Percentiles rank a stretch among this genome's conserved stretches.
phyloP scores from a whole-genome alignment of 768 basidiomycete species.

The Boletus reticuloceps region DNA sequence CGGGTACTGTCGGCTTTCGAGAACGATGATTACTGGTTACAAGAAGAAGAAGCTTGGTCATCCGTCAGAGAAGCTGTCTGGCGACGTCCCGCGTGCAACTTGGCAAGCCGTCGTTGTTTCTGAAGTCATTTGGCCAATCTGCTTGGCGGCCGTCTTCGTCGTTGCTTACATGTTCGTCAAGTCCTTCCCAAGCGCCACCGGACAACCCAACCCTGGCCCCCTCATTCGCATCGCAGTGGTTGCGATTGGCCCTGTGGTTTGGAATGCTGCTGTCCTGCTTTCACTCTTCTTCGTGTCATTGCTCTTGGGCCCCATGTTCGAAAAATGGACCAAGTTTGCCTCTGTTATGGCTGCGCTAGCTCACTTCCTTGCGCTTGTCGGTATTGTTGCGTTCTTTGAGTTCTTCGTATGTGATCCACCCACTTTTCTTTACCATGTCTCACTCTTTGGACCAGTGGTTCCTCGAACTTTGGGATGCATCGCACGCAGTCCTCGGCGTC shows the following conservation, averaged over 20 bases:
- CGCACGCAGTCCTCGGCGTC: conserved; percentile 92
- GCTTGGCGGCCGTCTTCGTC: conserved; percentile 71
- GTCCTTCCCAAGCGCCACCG: conserved; percentile 71
- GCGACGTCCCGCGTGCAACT: conserved; percentile 87
- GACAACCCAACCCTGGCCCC: conserved; percentile 71
- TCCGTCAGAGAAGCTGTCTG: conserved; percentile 95
- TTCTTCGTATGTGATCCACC: conserved; percentile 70
- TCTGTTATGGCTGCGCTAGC: conserved; percentile 92
- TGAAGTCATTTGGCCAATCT: conserved; percentile 81
- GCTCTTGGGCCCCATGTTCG: conserved; percentile 88
- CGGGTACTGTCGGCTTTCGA: conserved; percentile 94
- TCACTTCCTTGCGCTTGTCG: conserved; percentile 78
- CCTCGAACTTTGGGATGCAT: conserved; percentile 95
- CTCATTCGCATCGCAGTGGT: conserved; percentile 88
- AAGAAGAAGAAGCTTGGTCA: conserved; percentile 99
- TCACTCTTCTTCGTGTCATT: conserved; percentile 88
- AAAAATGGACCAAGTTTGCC: conserved; percentile 82
- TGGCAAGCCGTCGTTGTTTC: conserved; percentile 84
- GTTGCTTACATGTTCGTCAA: conserved; percentile 92
- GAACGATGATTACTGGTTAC: conserved; percentile 98
- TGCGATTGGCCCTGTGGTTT: conserved; percentile 89
- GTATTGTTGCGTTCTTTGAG: conserved; percentile 88
- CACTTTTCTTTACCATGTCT: conserved; percentile 33
- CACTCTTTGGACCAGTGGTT: conserved; percentile 64
- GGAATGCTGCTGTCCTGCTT: conserved; percentile 88